phyloP scores from a whole-genome alignment of 208 protist species.

The Crithidia fasciculata region DNA sequence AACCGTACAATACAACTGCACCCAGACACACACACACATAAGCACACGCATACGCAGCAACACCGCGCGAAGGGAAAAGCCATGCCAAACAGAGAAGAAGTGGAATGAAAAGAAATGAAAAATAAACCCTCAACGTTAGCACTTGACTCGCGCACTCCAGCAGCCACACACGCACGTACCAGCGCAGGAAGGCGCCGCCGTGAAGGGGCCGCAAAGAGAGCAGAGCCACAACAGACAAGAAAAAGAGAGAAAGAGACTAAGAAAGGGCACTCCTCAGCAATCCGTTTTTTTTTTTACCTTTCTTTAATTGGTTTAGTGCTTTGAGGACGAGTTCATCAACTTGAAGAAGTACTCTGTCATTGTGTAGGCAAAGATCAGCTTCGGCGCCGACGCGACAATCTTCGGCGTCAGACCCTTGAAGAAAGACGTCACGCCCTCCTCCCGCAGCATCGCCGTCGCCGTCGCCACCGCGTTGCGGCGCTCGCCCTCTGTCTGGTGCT shows the following conservation, averaged over 20 bases:
- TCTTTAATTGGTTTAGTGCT: slow-evolving; percentile 1
- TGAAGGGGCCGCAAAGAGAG: too few species aligned
- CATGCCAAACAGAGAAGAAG: too few species aligned
- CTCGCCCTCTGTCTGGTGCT: slow-evolving; percentile 64
- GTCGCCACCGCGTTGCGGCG: slow-evolving; percentile 52
- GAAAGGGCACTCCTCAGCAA: background rate
- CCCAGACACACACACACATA: too few species aligned
- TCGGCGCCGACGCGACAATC: slow-evolving; percentile 80
- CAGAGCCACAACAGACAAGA: too few species aligned
- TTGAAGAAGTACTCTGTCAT: slow-evolving; percentile 85
- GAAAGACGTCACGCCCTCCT: slow-evolving; percentile 83
- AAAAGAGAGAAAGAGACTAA: background rate
- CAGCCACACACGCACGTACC: too few species aligned
- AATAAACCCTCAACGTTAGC: too few species aligned
- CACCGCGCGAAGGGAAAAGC: too few species aligned
- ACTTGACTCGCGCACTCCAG: too few species aligned
- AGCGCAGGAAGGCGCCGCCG: too few species aligned
- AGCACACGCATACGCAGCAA: too few species aligned
- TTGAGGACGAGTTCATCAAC: slow-evolving; percentile 54
- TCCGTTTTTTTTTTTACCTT: background rate
- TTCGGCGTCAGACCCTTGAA: slow-evolving; percentile 92
- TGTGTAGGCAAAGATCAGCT: slow-evolving; percentile 88
- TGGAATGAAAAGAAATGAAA: too few species aligned
- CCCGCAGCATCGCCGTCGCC: slow-evolving; percentile 60
- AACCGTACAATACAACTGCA: too few species aligned